These are phyloP conservation scores for Talaromyces ruber DNA, from an alignment of 495 filamentous ascomycete species.

Conservation along the genomic window DNA sequence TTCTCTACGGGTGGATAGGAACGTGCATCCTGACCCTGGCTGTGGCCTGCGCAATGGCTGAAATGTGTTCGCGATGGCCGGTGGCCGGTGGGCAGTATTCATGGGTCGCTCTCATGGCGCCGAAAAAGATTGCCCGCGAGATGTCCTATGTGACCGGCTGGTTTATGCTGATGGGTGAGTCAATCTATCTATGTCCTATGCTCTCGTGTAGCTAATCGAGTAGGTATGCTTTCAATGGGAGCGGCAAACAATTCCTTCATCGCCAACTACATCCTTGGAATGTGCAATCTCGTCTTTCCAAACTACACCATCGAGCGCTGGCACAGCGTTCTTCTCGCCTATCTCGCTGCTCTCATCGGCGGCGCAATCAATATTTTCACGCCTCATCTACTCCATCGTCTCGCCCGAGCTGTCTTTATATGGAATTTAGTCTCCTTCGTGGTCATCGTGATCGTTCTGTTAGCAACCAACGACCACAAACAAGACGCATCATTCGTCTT, in stretches of 20 bases:
- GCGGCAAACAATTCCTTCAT: slow-evolving; percentile 49
- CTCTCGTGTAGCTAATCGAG: not conserved
- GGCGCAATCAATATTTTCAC: slow-evolving; percentile 41
- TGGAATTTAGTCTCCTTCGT: slow-evolving; percentile 50
- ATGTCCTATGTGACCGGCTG: slow-evolving; percentile 43
- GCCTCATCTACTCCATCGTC: slow-evolving; percentile 41
- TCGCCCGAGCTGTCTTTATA: slow-evolving; percentile 41
- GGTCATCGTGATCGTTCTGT: slow-evolving; percentile 39
- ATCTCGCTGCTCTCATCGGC: slow-evolving; percentile 33
- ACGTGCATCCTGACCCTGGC: slow-evolving; percentile 40
- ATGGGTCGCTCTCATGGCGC: slow-evolving; percentile 49
- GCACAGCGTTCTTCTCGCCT: slow-evolving; percentile 49
- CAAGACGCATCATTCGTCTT: slow-evolving; percentile 49
- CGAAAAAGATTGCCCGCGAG: slow-evolving; percentile 37
- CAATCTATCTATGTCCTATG: not conserved
- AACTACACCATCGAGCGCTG: slow-evolving; percentile 46
- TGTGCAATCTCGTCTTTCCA: slow-evolving; percentile 44
- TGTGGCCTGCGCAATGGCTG: slow-evolving; percentile 50
- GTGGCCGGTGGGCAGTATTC: slow-evolving; percentile 48
- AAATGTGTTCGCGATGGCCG: slow-evolving; percentile 48
- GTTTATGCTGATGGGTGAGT: slow-evolving; percentile 43
- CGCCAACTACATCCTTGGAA: slow-evolving; percentile 47
- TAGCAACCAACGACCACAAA: slow-evolving; percentile 47
- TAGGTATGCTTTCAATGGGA: slow-evolving; percentile 48
- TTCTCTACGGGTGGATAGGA: slow-evolving; percentile 49